Evolutionary conservation across 176 grass and related monocot species (phyloP).

Genomic region (Triticum aestivum): DNA sequence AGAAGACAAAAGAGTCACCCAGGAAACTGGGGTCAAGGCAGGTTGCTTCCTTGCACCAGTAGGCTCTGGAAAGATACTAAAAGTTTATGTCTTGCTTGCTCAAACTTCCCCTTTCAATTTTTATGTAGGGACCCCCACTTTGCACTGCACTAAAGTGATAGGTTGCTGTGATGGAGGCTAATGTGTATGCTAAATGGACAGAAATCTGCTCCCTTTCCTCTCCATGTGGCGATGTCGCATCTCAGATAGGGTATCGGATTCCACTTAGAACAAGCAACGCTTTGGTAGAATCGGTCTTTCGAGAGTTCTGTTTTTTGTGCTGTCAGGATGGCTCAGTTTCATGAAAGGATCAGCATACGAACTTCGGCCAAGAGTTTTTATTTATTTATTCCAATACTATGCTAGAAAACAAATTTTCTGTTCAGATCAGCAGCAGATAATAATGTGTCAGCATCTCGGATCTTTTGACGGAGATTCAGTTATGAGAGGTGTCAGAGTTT

Average conservation of each 20-base stretch:
- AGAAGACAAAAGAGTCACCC: not conserved
- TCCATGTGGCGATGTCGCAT: conserved; percentile 4
- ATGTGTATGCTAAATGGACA: conserved; percentile 24
- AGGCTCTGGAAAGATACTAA: conserved; percentile 8
- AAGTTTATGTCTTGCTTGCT: conserved; percentile 36
- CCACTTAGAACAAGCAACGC: conserved; percentile 5
- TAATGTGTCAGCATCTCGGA: not conserved
- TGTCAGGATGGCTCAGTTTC: not conserved
- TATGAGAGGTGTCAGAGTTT: not conserved
- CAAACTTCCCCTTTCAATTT: not conserved
- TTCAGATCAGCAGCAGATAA: conserved; percentile 4
- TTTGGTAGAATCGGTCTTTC: conserved; percentile 6
- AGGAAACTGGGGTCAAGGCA: not conserved
- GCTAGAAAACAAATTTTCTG: not conserved
- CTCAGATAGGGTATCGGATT: conserved; percentile 33
- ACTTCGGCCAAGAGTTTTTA: not conserved
- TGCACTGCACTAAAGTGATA: conserved; percentile 18
- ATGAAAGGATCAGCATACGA: not conserved
- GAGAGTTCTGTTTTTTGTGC: not conserved
- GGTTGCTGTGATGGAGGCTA: conserved; percentile 7
- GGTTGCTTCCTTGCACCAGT: conserved; percentile 32
- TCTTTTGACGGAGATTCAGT: not conserved
- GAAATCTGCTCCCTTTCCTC: conserved; percentile 19
- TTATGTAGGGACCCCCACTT: not conserved
- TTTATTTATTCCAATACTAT: not conserved